Evolutionary conservation across 2,329 filamentous ascomycete species (phyloP).

Genomic region (Exophiala sideris): DNA sequence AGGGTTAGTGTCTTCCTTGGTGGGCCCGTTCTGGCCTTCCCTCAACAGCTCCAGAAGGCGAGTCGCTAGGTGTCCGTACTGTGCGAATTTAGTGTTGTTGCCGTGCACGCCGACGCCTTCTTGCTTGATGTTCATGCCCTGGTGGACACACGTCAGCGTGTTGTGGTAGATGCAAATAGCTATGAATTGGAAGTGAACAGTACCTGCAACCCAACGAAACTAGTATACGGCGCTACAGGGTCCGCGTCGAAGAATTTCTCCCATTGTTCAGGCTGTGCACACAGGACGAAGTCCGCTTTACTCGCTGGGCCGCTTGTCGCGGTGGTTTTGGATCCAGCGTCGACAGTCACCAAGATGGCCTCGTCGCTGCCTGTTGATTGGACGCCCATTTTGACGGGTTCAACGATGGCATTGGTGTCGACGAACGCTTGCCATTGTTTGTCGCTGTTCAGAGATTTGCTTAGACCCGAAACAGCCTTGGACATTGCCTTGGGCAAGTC

Average conservation of each 20-base stretch:
- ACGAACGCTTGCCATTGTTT: constrained; percentile 25
- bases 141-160: neutral
- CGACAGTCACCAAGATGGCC: constrained; percentile 21
- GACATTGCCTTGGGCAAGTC: constrained; percentile 23
- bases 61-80: constrained; percentile 47
- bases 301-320: constrained; percentile 16
- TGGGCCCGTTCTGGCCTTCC: constrained; percentile 46
- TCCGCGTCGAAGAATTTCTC: constrained; percentile 25
- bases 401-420: constrained; percentile 26
- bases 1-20: constrained; percentile 39
- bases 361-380: constrained; percentile 20
- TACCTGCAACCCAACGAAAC: constrained; percentile 26
- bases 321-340: constrained; percentile 15
- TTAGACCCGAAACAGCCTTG: constrained; percentile 20
- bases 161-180: no score
- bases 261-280: constrained; percentile 25
- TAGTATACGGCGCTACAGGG: constrained; percentile 24
- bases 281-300: constrained; percentile 23
- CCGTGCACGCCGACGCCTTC: constrained; percentile 48
- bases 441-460: constrained; percentile 22
- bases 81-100: constrained; percentile 43
- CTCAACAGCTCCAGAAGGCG: constrained; percentile 49
- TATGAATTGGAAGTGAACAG: no score
- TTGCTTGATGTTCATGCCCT: constrained; percentile 47
- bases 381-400: constrained; percentile 24